Evolutionary conservation across 2,329 filamentous ascomycete species (phyloP).

Genomic region (Torrubiella hemipterigena): DNA sequence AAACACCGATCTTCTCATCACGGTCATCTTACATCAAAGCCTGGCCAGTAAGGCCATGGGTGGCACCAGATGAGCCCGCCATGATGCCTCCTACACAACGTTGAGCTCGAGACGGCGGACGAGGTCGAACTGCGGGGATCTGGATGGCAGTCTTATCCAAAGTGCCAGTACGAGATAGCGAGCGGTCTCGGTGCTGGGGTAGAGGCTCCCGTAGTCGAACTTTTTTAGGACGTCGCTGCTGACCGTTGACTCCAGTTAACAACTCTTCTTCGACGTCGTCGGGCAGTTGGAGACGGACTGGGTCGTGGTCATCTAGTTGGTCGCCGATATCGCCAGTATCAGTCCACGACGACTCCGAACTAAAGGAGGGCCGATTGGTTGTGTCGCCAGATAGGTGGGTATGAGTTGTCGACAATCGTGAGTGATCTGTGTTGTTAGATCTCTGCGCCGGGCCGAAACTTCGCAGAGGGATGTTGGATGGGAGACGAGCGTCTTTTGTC

Average conservation of each 20-base stretch:
- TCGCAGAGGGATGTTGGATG: slow-evolving; percentile 80
- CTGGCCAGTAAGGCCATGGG: slow-evolving; percentile 91
- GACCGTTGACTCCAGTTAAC: slow-evolving; percentile 36
- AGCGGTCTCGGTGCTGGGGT: slow-evolving; percentile 23
- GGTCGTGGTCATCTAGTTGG: slow-evolving; percentile 77
- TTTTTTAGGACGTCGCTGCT: slow-evolving; percentile 39
- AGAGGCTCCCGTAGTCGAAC: slow-evolving; percentile 54
- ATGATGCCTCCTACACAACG: slow-evolving; percentile 73
- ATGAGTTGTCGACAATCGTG: slow-evolving; percentile 34
- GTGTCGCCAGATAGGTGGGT: slow-evolving; percentile 24
- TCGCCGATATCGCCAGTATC: slow-evolving; percentile 93
- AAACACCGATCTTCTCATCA: slow-evolving; percentile 8
- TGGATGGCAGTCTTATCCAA: slow-evolving; percentile 67
- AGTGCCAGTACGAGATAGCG: slow-evolving; percentile 26
- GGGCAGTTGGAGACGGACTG: slow-evolving; percentile 58
- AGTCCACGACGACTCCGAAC: slow-evolving; percentile 70
- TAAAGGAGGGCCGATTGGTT: slow-evolving; percentile 24
- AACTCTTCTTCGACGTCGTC: slow-evolving; percentile 53
- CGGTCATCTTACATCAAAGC: slow-evolving; percentile 40
- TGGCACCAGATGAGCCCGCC: slow-evolving; percentile 63
- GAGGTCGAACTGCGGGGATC: slow-evolving; percentile 57
- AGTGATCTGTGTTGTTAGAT: slow-evolving; percentile 22
- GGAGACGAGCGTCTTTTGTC: slow-evolving; percentile 53
- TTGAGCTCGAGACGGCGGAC: slow-evolving; percentile 53
- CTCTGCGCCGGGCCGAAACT: slow-evolving; percentile 41